phyloP scores from a whole-genome alignment of 2,329 filamentous ascomycete genomes.

The Fusarium humuli region DNA sequence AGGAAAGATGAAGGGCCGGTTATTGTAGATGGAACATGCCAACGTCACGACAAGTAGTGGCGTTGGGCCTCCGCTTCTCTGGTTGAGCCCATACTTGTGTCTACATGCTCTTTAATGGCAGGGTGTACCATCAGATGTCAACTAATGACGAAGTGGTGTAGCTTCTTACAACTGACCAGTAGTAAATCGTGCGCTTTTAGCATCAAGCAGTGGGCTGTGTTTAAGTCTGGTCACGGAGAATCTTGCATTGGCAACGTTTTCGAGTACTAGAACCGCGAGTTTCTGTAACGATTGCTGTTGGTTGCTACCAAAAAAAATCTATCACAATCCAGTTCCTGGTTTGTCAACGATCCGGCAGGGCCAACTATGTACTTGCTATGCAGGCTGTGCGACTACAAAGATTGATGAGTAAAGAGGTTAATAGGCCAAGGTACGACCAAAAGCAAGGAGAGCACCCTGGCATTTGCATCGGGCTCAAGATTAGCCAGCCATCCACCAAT shows the following conservation, averaged over 20 bases:
- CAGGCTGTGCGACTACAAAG: constrained; percentile 1
- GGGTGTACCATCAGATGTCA: not conserved
- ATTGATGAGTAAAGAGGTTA: not conserved
- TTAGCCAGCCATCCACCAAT: not conserved
- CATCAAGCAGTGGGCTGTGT: not conserved
- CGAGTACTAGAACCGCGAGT: not conserved
- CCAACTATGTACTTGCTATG: constrained; percentile 3
- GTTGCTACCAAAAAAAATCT: not conserved
- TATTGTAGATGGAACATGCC: constrained; percentile 39
- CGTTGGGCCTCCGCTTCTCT: not conserved
- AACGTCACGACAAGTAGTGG: constrained; percentile 16
- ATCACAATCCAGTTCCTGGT: not conserved
- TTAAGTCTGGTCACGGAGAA: not conserved
- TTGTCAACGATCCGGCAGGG: constrained; percentile 1
- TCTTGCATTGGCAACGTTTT: not conserved
- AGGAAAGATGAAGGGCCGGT: constrained; percentile 25
- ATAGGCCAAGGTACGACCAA: not conserved
- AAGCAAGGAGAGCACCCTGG: not conserved
- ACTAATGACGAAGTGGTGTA: not conserved
- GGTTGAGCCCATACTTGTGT: not conserved
- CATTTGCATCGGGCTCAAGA: not conserved
- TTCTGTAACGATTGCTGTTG: not conserved
- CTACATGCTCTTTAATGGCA: not conserved
- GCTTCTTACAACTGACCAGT: not conserved
- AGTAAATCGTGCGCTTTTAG: not conserved